Conservation (phyloP, 805 yeast genomes). For the Candida sakaeoensis region DNA sequence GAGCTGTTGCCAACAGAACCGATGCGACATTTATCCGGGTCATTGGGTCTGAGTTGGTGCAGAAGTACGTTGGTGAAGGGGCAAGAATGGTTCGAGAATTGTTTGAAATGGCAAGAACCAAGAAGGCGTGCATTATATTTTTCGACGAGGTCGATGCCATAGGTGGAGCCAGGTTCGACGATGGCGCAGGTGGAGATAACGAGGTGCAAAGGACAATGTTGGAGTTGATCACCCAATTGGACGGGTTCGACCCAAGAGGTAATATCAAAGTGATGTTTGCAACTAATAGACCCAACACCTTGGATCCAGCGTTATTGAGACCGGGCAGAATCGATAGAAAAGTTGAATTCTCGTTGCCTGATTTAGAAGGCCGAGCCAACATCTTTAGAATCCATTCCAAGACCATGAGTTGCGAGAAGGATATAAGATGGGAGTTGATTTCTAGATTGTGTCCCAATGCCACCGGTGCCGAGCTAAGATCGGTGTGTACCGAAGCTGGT, state of each 20-base stretch:
- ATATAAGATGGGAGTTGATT: conserved; percentile 97
- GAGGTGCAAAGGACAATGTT: conserved; percentile 99
- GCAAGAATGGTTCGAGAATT: conserved; percentile 99
- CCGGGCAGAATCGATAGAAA: conserved; percentile 99
- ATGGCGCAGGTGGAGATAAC: conserved; percentile 99
- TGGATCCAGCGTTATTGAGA: conserved; percentile 95
- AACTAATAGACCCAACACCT: conserved; percentile 95
- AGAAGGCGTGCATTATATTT: conserved; percentile 95
- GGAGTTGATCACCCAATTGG: conserved; percentile 95
- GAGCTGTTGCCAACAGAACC: conserved; percentile 98
- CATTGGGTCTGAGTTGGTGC: conserved; percentile 97
- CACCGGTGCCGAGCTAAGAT: conserved; percentile 97
- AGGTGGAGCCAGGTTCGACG: conserved; percentile 99
- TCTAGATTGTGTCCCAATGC: conserved; percentile 97
- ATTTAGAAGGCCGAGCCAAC: conserved; percentile 95
- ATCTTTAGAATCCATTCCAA: conserved; percentile 96
- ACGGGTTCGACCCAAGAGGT: conserved; percentile 98
- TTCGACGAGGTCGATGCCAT: conserved; percentile 98
- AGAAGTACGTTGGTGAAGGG: conserved; percentile 99
- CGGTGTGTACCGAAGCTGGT: conserved; percentile 99
- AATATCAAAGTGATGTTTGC: conserved; percentile 99
- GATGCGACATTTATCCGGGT: conserved; percentile 98
- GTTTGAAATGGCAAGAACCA: conserved; percentile 98
- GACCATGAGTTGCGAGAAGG: conserved; percentile 96
- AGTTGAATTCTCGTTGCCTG: conserved; percentile 95